Evolutionary conservation across 1,284 basidiomycete species (phyloP).

Genomic region (Trichosporon sp.): DNA sequence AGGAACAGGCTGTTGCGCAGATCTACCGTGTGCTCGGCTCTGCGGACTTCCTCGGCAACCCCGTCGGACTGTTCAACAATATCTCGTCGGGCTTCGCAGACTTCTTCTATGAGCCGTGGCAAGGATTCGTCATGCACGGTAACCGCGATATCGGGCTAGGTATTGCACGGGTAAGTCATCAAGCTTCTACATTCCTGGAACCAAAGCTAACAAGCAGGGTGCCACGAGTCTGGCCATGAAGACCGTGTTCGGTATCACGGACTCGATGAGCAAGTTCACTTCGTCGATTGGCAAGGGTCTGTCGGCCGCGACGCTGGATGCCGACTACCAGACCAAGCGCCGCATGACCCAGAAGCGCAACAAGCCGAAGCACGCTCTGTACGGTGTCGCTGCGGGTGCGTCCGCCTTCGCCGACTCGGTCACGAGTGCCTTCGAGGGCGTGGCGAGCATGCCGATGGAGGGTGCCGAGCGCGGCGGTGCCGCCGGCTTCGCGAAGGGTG

Average conservation of each 20-base stretch:
- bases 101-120: constrained; percentile 98
- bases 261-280: constrained; percentile 95
- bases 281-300: constrained; percentile 95
- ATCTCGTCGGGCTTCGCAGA: constrained; percentile 98
- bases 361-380: constrained; percentile 93
- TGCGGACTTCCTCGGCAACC: constrained; percentile 78
- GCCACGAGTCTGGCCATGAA: constrained; percentile 99
- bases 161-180: constrained; percentile 74
- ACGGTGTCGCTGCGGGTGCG: constrained; percentile 89
- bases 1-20: constrained; percentile 88
- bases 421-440: constrained; percentile 91
- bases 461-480: constrained; percentile 94
- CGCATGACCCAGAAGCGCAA: constrained; percentile 86
- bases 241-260: constrained; percentile 93
- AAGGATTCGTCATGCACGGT: constrained; percentile 95
- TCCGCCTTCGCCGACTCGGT: constrained; percentile 91
- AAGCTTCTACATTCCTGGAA: background rate
- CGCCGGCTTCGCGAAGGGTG: constrained; percentile 93
- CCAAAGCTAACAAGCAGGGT: constrained; percentile 56
- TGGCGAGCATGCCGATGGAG: constrained; percentile 94
- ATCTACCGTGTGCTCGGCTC: constrained; percentile 94
- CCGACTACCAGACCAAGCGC: constrained; percentile 87
- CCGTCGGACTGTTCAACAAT: constrained; percentile 95
- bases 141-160: constrained; percentile 93
- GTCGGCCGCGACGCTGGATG: constrained; percentile 93